Conservation (phyloP, 83 land plant species). For the Thuja plicata region DNA sequence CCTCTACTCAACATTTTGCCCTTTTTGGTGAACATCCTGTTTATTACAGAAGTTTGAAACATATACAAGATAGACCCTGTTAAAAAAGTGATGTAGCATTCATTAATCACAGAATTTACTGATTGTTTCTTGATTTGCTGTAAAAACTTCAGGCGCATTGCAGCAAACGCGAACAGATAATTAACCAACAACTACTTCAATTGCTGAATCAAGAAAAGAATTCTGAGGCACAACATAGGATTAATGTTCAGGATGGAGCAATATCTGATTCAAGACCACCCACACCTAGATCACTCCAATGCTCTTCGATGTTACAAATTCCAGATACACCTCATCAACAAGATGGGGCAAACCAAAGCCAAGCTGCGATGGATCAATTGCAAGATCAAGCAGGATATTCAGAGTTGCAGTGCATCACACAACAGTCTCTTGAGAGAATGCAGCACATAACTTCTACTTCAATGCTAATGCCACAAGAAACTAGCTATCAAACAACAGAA, state of each 20-base stretch:
- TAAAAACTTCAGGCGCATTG: background rate
- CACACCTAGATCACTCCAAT: background rate
- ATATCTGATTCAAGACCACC: background rate
- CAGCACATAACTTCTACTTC: background rate
- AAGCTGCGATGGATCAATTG: background rate
- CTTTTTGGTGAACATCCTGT: background rate
- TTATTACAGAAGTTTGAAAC: background rate
- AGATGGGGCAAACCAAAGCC: background rate
- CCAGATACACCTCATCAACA: background rate
- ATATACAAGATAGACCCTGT: background rate
- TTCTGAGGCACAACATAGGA: background rate
- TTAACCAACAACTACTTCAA: background rate
- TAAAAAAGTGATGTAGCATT: background rate
- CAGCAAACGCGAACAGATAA: background rate
- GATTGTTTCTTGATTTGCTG: background rate
- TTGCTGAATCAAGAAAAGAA: background rate
- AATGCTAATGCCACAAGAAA: background rate
- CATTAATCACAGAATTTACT: background rate
- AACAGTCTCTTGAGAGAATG: background rate
- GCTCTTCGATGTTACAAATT: background rate
- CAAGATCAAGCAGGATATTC: background rate
- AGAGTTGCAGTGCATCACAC: background rate
- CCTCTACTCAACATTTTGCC: background rate
- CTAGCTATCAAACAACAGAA: background rate
- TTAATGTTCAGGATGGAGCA: background rate